A percentile compares a stretch with the other conserved stretches of the same genome.
phyloP scores from a whole-genome alignment of 352 stramenopile genomes.

The Globisporangium yorkense region DNA sequence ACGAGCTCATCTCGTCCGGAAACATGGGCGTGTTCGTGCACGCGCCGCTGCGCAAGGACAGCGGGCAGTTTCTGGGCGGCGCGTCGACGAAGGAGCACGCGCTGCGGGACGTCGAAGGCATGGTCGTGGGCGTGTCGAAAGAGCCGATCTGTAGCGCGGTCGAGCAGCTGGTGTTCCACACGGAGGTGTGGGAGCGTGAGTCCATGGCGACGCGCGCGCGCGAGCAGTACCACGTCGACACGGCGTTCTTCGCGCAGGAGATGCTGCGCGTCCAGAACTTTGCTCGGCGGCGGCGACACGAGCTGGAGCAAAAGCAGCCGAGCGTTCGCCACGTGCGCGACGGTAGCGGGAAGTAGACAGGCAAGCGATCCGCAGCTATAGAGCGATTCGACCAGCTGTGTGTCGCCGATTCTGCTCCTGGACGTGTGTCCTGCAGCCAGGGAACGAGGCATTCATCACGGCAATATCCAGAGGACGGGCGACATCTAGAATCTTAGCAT shows the following conservation, averaged over 20 bases:
- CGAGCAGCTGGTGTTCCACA: no score
- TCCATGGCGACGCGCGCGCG: conserved; percentile 24
- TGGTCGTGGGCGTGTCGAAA: conserved; percentile 38
- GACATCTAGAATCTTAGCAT: no score
- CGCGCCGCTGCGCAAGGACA: conserved; percentile 3
- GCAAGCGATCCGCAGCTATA: no score
- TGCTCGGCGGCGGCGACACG: no score
- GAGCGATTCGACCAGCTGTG: no score
- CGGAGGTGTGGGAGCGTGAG: background rate
- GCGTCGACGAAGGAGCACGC: conserved; percentile 22
- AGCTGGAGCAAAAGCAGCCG: no score
- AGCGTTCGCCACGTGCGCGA: no score
- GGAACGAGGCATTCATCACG: no score
- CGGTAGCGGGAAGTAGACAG: no score
- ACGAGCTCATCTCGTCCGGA: conserved; percentile 33
- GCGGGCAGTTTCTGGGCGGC: conserved; percentile 30
- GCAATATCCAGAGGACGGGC: no score
- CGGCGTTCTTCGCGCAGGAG: conserved; percentile 49
- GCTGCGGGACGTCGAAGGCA: conserved; percentile 24
- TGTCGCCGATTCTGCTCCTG: no score
- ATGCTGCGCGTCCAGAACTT: conserved; percentile 19
- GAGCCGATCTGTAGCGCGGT: conserved; percentile 7
- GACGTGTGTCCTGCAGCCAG: no score
- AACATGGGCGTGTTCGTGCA: conserved; percentile 29
- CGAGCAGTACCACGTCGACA: conserved; percentile 61